These are phyloP conservation scores for Gorgonomyces haynaldii DNA, from an alignment of 192 early-diverging fungal genomes.

Conservation along the genomic window DNA sequence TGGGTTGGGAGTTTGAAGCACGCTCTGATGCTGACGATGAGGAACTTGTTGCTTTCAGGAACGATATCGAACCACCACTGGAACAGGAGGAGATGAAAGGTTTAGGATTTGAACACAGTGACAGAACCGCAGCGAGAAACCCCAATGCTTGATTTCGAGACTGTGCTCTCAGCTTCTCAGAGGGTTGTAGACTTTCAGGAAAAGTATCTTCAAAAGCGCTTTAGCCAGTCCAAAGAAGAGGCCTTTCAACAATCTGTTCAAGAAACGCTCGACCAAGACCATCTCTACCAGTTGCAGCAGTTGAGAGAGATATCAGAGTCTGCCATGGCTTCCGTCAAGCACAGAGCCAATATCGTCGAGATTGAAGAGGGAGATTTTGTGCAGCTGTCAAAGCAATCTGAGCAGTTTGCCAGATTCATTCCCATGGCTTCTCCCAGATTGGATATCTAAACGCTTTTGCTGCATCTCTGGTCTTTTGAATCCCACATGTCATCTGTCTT, in stretches of 20 bases:
- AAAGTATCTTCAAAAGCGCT: background rate
- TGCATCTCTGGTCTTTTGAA: no score
- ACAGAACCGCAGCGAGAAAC: background rate
- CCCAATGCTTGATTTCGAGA: slow-evolving; percentile 1
- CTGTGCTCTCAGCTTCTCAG: no score
- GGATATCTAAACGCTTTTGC: no score
- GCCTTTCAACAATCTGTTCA: background rate
- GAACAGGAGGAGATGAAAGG: background rate
- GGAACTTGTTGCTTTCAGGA: background rate
- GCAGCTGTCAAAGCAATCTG: background rate
- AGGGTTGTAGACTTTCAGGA: no score
- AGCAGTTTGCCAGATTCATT: background rate
- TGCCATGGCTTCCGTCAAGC: no score
- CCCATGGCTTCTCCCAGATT: background rate
- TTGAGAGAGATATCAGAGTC: no score
- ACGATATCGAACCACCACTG: background rate
- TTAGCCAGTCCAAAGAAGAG: background rate
- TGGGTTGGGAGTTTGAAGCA: background rate
- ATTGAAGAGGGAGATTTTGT: background rate
- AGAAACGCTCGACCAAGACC: background rate
- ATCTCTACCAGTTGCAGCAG: background rate
- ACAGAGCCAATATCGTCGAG: no score
- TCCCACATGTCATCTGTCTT: no score
- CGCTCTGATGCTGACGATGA: background rate
- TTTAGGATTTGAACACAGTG: background rate